Evolutionary conservation across 192 early-diverging fungal genomes (phyloP).

Genomic region (Dissophora ornata): DNA sequence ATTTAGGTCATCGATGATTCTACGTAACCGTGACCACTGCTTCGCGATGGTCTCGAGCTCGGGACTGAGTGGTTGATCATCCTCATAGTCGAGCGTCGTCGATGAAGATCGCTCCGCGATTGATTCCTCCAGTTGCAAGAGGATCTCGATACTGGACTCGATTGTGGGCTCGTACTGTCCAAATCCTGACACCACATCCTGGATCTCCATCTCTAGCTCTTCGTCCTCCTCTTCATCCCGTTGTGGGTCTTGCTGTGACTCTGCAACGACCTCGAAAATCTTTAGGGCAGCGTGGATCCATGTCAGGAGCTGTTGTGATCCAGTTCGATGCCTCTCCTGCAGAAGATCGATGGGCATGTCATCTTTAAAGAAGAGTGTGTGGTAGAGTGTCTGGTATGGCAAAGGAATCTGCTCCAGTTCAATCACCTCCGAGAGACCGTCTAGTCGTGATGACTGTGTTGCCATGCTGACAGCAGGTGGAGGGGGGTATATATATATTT

Average conservation of each 20-base stretch:
- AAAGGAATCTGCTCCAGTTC: slow-evolving; percentile 49
- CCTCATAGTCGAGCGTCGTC: not conserved
- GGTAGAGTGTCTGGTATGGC: slow-evolving; percentile 48
- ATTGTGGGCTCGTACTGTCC: slow-evolving; percentile 50
- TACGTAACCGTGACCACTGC: slow-evolving; percentile 32
- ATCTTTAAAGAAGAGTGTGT: slow-evolving; percentile 47
- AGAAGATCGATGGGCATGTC: slow-evolving; percentile 52
- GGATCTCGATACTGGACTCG: slow-evolving; percentile 46
- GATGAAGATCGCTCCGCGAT: slow-evolving; percentile 15
- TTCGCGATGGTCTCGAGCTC: slow-evolving; percentile 22
- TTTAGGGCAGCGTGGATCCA: slow-evolving; percentile 43
- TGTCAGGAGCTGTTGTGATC: slow-evolving; percentile 39
- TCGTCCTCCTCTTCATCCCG: slow-evolving; percentile 35
- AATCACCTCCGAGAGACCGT: slow-evolving; percentile 47
- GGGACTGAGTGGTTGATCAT: slow-evolving; percentile 7
- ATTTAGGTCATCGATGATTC: slow-evolving; percentile 20
- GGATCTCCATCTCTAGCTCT: slow-evolving; percentile 43
- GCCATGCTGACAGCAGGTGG: too few species aligned
- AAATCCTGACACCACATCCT: slow-evolving; percentile 51
- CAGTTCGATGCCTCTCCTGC: slow-evolving; percentile 21
- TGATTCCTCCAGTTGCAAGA: slow-evolving; percentile 36
- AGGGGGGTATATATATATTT: too few species aligned
- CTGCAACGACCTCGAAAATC: slow-evolving; percentile 22
- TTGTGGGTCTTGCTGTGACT: slow-evolving; percentile 16
- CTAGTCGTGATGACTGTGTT: slow-evolving; percentile 21